phyloP scores from a whole-genome alignment of 495 filamentous ascomycete genomes.

The Aspergillus coremiiformis region DNA sequence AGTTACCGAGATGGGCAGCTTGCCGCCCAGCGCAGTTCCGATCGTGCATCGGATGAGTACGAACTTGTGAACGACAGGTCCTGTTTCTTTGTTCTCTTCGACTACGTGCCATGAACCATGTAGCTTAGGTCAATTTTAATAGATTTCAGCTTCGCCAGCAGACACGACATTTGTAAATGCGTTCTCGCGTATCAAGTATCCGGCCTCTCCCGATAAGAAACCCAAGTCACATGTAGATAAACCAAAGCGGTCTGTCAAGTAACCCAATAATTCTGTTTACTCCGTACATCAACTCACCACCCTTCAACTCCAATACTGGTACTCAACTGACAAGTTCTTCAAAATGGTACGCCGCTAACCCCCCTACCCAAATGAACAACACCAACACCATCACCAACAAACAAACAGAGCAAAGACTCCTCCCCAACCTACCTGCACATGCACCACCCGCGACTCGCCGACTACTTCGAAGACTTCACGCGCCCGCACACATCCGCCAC shows the following conservation, averaged over 20 bases:
- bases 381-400: constrained; percentile 7
- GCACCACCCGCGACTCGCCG: constrained; percentile 67
- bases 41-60: constrained; percentile 46
- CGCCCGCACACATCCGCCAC: constrained; percentile 30
- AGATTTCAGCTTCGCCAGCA: not conserved
- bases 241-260: not conserved
- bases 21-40: constrained; percentile 76
- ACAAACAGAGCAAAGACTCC: constrained; percentile 81
- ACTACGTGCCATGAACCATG: not conserved
- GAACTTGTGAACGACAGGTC: constrained; percentile 25
- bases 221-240: not conserved
- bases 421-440: constrained; percentile 84
- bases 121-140: not conserved
- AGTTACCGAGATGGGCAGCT: constrained; percentile 81
- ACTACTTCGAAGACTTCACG: constrained; percentile 84
- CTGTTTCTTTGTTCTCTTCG: not conserved
- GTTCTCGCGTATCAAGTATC: too few relatives aligned
- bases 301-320: too few relatives aligned
- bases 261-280: too few relatives aligned
- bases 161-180: not conserved
- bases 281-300: not conserved
- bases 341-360: constrained; percentile 16
- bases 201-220: not conserved
- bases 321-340: not conserved
- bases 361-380: not conserved